Base-by-base conservation (phyloP, 495 filamentous ascomycete species). In the Apiosordaria backusii region DNA sequence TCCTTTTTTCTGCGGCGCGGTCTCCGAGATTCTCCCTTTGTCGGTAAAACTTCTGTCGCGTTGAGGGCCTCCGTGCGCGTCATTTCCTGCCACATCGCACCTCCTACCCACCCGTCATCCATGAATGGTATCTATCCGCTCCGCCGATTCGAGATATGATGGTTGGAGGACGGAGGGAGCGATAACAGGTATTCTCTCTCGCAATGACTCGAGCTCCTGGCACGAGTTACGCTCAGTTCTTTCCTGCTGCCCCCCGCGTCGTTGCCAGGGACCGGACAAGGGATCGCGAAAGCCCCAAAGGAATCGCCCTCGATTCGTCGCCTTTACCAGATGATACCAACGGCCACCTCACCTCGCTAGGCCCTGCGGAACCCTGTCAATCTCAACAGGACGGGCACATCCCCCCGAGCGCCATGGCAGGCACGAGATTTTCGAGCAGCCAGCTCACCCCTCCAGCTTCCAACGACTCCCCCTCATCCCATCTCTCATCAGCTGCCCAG, bases 191-290 rank as follows among this genome's bases (percentile, higher is more conserved):
- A 73, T 75, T 70, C 68, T 74, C 71, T 70, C 68, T 77, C 76
- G 82, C 79, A 76, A 92, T 91, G 90, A 90, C 92, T 85, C 90
- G 89, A 82, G 87, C 89, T 72, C 83, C 87, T 62, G 82, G 78
- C 71, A 89, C 90, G 82, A 87, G 90, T 75, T 95, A 92, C 86
- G 90, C 90, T 76, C 87, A 92, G 78, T 96, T 92, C 83, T 97
- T 96, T 76, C 92, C 93, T 66, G 86, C 89, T 76, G 93, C 93
- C 68, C 91, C 93, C 68, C 79, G 83, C 67, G 82, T 78, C 54
- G 81, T 45, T 45, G 35, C 83, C 60, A 82, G 79, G 76, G 82
- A 85, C 74, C 82, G 80, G 76, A 82, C 83, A 64, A 81, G 78
- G 74, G 82, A 85, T 74, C 78, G 83, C 70, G 83, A 85, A 73